phyloP scores from a whole-genome alignment of 306 rosid species.

The Cucurbita maxima region DNA sequence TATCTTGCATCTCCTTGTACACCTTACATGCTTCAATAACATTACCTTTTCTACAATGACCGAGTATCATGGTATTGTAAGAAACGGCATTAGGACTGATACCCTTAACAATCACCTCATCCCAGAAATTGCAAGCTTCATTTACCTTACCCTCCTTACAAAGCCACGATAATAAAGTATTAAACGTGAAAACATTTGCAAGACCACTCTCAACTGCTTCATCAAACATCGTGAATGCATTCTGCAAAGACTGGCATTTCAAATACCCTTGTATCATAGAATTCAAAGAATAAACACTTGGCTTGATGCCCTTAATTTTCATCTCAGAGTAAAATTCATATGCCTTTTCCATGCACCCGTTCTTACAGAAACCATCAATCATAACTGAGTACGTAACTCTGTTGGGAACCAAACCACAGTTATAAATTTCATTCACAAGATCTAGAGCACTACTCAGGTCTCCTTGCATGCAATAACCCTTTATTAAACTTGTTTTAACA shows the following conservation, averaged over 20 bases:
- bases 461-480: constrained; percentile 44
- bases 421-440: constrained; percentile 26
- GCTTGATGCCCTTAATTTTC: constrained; percentile 35
- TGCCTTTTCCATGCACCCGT: constrained; percentile 45
- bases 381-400: constrained; percentile 32
- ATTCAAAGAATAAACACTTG: constrained; percentile 28
- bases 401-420: constrained; percentile 33
- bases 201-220: constrained; percentile 47
- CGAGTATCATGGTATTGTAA: constrained; percentile 47
- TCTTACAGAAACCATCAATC: constrained; percentile 41
- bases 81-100: constrained; percentile 38
- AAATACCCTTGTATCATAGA: constrained; percentile 29
- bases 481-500: constrained; percentile 46
- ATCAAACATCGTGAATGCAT: constrained; percentile 40
- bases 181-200: constrained; percentile 33
- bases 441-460: constrained; percentile 37
- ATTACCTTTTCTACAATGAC: constrained; percentile 41
- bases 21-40: constrained; percentile 33
- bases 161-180: constrained; percentile 35
- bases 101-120: constrained; percentile 38
- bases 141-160: constrained; percentile 33
- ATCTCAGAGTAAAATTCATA: constrained; percentile 43
- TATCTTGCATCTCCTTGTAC: constrained; percentile 30
- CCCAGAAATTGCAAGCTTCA: constrained; percentile 46
- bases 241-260: constrained; percentile 24